Evolutionary conservation across 192 early-diverging fungal species (phyloP), one percentile per base, ranked within the genome.

Genomic region (Umbelopsis ramanniana): DNA sequence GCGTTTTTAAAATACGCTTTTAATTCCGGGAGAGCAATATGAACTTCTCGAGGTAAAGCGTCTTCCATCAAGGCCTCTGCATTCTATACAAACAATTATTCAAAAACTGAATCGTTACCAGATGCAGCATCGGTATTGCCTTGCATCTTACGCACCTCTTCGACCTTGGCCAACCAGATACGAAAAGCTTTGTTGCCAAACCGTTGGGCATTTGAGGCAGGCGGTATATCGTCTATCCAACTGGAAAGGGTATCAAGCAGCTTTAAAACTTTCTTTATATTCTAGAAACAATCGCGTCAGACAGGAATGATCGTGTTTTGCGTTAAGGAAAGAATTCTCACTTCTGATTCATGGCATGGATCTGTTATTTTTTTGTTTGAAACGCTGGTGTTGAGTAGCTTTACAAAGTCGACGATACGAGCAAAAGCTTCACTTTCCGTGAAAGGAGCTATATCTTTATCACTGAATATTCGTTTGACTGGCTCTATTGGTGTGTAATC

Each of bases 111-210:
- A 22, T 22, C 19, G 11, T 68, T 43, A 43, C 11, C 40, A 43
- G 40, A 43, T 43, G 8, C 1, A 12, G 1, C 40, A 11, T 43
- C 6, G 29, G 29, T 6, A 43, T 43, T 12, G 40, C 40, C 6
- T 12, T 43, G 19, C 6, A 19, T 15, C 19, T 11, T 68, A 3
- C 21, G 29, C 17, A 87, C 88, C 47, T 83, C 22, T 66, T 84
- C 77, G 22, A 94, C 68, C 46, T 85, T 76, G 5, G 80, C 78
- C n/a, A 87, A 68, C 89, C 94, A 98, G 1, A 70, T 76, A n/a
- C 92, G 87, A 80, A 98, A 99, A 0, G 96, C 90, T 66, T 85
- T 90, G 85, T 98, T 98, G 0, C 97, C 97, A 75, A 97, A 99
- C 26, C 97, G 85, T 77, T 92, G 89, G 7, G 89, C 83, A 29